phyloP scores from a whole-genome alignment of 2,329 filamentous ascomycete species.

The Onygena corvina region DNA sequence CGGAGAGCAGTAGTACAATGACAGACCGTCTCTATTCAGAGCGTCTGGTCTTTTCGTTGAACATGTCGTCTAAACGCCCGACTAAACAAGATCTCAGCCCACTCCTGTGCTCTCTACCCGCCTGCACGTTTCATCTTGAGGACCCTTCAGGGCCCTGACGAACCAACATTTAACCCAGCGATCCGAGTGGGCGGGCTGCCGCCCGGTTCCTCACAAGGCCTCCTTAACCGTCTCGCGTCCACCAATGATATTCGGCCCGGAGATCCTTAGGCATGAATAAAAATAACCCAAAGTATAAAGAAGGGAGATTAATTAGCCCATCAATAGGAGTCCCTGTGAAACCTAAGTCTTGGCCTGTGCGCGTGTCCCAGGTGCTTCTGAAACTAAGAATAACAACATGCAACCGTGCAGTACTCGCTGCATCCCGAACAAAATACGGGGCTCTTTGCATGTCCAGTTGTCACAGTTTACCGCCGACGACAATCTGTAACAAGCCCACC shows the following conservation, averaged over 20 bases:
- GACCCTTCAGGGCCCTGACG: not conserved
- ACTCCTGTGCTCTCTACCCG: too few relatives aligned
- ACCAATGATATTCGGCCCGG: not conserved
- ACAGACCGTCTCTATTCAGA: too few relatives aligned
- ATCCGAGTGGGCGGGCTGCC: not conserved
- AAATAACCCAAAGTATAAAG: not conserved
- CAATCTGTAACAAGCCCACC: not conserved
- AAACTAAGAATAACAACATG: conserved; percentile 7
- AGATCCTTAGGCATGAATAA: conserved; percentile 1
- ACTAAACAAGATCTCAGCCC: not conserved
- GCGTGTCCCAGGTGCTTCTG: not conserved
- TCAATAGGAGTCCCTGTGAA: not conserved
- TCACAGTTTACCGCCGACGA: conserved; percentile 4
- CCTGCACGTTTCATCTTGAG: not conserved
- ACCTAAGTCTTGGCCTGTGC: not conserved
- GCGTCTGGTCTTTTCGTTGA: too few relatives aligned
- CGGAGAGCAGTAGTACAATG: too few relatives aligned
- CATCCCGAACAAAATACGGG: not conserved
- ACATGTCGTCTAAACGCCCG: conserved; percentile 6
- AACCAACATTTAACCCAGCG: conserved; percentile 6
- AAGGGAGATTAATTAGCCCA: not conserved
- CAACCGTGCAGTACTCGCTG: not conserved
- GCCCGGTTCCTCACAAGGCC: not conserved
- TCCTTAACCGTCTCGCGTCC: not conserved
- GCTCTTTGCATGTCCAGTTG: too few relatives aligned